Evolutionary conservation across 495 filamentous ascomycete species (phyloP), one percentile per base, ranked within the genome.

Genomic region (Penicillium ochrochloron): DNA sequence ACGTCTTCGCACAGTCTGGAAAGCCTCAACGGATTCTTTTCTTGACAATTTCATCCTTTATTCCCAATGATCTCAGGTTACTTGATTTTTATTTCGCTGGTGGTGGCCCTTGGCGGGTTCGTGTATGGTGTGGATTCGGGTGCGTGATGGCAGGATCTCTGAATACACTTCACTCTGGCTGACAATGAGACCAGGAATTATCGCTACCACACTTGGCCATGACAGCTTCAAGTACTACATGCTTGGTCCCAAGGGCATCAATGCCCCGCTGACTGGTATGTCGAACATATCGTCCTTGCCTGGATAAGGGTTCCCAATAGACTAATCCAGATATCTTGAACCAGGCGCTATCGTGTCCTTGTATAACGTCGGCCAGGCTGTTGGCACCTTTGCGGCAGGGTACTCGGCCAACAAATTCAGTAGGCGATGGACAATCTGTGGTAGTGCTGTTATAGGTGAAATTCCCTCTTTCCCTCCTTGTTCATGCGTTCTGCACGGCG

Each of bases 401-500:
- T 73, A 63, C 25, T 61, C 56, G 15, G 66, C 65, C 42, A 72
- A 75, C 37, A 59, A 39, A 39, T 60, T 72, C 12, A 66, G 73
- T 53, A 61, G 75, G 44, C 59, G 66, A 50, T 70, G 69, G 70
- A 71, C 70, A 5, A 69, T 75, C 44, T 65, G 72, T 27, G 66
- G 66, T 29, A 69, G 70, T 46, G 71, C 71, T 7, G 46, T 76
- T 0, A 62, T 78, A 55, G 87, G 87, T 72, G 80, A 82, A 60
- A 74, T 83, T 44, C 35, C 35, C 35, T 4, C 35, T 11, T 37
- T 37, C 83, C 41, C 35, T n/a, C 35, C 35, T 14, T 10, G 10
- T 14, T 37, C 35, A 12, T 37, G 35, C 35, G 35, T 35, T 6
- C 33, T 9, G 33, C 33, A 35, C 0, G 35, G 14, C 35, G 35